Conservation (phyloP, 2,329 filamentous ascomycete species). For the Colletotrichum sidae region DNA sequence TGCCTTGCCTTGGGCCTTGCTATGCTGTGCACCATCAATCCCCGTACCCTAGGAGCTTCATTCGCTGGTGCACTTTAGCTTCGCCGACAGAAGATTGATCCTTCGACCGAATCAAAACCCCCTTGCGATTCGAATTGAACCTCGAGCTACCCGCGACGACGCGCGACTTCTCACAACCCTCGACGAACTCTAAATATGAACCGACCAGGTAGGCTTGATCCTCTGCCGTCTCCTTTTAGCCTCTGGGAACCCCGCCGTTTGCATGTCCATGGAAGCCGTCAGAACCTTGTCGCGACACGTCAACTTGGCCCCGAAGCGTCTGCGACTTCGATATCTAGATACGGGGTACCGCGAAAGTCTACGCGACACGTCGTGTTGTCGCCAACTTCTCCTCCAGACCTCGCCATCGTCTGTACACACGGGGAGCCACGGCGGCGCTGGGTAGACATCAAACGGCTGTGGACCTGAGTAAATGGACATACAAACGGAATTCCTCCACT, state of each 20-base stretch:
- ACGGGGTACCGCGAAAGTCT: background rate
- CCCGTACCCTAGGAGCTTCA: constrained; percentile 27
- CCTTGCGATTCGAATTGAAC: constrained; percentile 34
- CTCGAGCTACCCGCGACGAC: constrained; percentile 31
- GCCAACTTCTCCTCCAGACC: constrained; percentile 13
- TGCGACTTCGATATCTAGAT: background rate
- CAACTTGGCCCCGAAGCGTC: background rate
- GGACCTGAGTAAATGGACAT: constrained; percentile 1
- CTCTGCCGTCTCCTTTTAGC: constrained; percentile 37
- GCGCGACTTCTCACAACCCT: constrained; percentile 33
- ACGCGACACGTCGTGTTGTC: constrained; percentile 17
- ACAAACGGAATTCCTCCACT: background rate
- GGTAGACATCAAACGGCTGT: background rate
- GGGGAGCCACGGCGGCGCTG: constrained; percentile 1
- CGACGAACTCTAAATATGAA: constrained; percentile 60
- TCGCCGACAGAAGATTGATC: constrained; percentile 21
- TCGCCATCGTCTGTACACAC: constrained; percentile 10
- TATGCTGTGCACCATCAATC: constrained; percentile 32
- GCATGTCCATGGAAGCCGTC: constrained; percentile 30
- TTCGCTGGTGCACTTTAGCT: constrained; percentile 20
- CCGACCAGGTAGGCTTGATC: constrained; percentile 65
- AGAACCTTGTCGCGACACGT: constrained; percentile 17
- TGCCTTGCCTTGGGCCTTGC: background rate
- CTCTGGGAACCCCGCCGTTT: constrained; percentile 34
- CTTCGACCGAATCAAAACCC: constrained; percentile 32